Evolutionary conservation across 768 basidiomycete genomes (phyloP), one percentile per base, ranked within the genome.

Genomic region (Hebeloma cylindrosporum): DNA sequence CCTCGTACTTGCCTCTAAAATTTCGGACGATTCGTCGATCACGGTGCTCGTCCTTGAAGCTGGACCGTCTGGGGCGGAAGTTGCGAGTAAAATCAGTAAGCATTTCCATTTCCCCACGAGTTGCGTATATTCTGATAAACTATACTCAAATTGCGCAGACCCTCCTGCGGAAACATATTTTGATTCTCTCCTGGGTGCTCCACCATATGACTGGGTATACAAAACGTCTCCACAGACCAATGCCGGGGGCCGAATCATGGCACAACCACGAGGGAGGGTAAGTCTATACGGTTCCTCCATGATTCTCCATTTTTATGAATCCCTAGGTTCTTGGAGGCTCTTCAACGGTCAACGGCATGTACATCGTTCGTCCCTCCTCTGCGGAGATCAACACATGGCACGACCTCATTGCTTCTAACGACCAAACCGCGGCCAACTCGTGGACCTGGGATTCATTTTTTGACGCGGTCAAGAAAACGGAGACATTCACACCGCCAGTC

Each of bases 301-400:
- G 23, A 9, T 33, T 11, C 21, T 20, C 21, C 2, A 13, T 2
- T 37, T 13, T 21, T 8, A 20, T 34, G 42, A 45, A 9, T 40
- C 26, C 7, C 3, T 34, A 84, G 69, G 69, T 82, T 31, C 69
- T 88, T 17, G 85, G 85, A 41, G 85, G 85, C 5, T 82, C 78
- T 0, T 73, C 80, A 22, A 82, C 84, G 7, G 70, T 85, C 41
- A 88, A 88, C 60, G 83, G 81, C 36, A 72, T 86, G 71, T 85
- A 82, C 65, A 66, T 76, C 51, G 72, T 82, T 36, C 73, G 79
- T 7, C 80, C 81, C 5, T 70, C 75, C 18, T 52, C 68, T 45
- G 50, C 67, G 43, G 79, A 81, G 54, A 61, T 80, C 52, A 68
- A 79, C 47, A 64, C 74, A 3, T 79, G 74, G 74, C 60, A 67